Evolutionary conservation across 345 rosid genomes (phyloP).

Genomic region (Salix brachista): DNA sequence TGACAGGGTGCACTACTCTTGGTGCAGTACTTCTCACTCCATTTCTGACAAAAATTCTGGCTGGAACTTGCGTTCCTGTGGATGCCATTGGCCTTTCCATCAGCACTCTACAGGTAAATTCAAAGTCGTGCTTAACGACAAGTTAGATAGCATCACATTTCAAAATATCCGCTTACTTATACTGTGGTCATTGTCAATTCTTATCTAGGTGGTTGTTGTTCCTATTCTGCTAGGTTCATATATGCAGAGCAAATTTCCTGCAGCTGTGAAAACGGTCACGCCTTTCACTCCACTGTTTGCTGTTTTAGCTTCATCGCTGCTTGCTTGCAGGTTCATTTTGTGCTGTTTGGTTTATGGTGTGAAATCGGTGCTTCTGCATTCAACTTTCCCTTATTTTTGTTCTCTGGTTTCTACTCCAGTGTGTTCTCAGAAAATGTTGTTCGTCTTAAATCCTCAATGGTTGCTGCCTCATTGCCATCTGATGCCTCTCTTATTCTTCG

Average conservation of each 20-base stretch:
- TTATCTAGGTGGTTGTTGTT: slow-evolving; percentile 50
- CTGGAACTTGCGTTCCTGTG: slow-evolving; percentile 61
- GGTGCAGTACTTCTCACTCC: slow-evolving; percentile 65
- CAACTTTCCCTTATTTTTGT: background rate
- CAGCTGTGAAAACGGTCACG: slow-evolving; percentile 37
- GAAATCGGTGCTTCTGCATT: background rate
- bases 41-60: slow-evolving; percentile 47
- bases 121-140: background rate
- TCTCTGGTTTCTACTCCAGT: slow-evolving; percentile 22
- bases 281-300: slow-evolving; percentile 62
- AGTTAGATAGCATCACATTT: background rate
- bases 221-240: slow-evolving; percentile 61
- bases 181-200: background rate
- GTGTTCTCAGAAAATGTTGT: slow-evolving; percentile 59
- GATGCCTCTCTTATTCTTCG: slow-evolving; percentile 27
- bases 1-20: slow-evolving; percentile 61
- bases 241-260: slow-evolving; percentile 49
- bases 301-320: slow-evolving; percentile 50
- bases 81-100: slow-evolving; percentile 57
- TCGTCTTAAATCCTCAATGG: slow-evolving; percentile 44
- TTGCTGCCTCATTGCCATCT: slow-evolving; percentile 30
- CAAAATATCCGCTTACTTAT: background rate
- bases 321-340: slow-evolving; percentile 55
- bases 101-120: slow-evolving; percentile 59
- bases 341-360: background rate